Percentiles rank a stretch among this genome's conserved stretches.
Evolutionary conservation across 2,329 filamentous ascomycete species (phyloP).

Genomic region (Sclerotinia minor): DNA sequence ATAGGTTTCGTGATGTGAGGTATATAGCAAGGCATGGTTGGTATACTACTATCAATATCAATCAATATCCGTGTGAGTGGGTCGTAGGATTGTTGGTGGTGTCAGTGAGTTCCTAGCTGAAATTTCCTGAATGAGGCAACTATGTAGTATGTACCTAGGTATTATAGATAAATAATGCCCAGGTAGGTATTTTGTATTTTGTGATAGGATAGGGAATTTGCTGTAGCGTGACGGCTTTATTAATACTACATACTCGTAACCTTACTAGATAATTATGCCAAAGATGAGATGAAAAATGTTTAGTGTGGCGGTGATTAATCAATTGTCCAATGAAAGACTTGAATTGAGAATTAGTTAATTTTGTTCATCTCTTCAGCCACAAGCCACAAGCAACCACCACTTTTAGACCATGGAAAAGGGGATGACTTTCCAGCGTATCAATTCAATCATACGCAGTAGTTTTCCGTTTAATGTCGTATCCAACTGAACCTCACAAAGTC

Average conservation of each 20-base stretch:
- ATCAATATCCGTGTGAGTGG: conserved; percentile 8
- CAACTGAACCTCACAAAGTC: background rate
- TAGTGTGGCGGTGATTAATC: conserved; percentile 9
- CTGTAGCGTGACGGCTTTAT: background rate
- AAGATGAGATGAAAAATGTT: conserved; percentile 5
- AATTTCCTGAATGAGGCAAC: background rate
- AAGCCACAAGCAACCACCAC: too few species aligned
- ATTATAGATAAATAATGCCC: too few species aligned
- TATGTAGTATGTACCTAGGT: too few species aligned
- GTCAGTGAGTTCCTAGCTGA: background rate
- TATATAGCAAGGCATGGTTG: background rate
- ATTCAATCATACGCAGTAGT: background rate
- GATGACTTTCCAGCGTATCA: conserved; percentile 7
- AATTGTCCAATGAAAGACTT: background rate
- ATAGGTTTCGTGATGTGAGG: conserved; percentile 14
- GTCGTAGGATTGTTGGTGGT: conserved; percentile 9
- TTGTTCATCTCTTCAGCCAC: background rate
- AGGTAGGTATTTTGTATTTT: background rate
- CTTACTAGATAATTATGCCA: background rate
- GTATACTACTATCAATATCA: background rate
- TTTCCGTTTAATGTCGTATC: conserved; percentile 11
- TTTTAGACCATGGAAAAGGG: background rate
- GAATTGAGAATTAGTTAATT: background rate
- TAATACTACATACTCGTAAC: background rate
- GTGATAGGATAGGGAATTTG: conserved; percentile 14